phyloP scores from a whole-genome alignment of 306 rosid genomes.

The Quercus variabilis region DNA sequence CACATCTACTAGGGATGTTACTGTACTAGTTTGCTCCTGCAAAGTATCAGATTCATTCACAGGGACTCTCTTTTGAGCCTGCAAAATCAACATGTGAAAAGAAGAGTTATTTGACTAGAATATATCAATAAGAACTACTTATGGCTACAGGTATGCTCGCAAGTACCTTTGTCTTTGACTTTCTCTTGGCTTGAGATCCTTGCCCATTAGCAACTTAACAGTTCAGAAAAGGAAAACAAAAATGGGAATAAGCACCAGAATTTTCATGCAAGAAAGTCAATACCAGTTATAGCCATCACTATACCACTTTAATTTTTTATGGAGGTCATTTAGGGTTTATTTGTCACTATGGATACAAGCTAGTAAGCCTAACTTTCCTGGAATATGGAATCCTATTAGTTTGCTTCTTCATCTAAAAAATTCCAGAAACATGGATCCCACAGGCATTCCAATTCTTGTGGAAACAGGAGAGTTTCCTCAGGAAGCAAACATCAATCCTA shows the following conservation, averaged over 20 bases:
- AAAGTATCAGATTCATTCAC: constrained; percentile 28
- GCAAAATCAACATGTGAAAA: constrained; percentile 20
- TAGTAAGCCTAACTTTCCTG: neutral
- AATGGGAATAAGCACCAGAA: constrained; percentile 30
- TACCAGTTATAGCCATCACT: neutral
- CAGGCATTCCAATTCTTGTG: neutral
- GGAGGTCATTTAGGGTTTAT: neutral
- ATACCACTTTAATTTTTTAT: neutral
- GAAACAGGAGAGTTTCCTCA: neutral
- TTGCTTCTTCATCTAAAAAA: neutral
- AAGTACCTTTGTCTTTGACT: constrained; percentile 68
- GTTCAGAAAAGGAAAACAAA: constrained; percentile 16
- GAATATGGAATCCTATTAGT: neutral
- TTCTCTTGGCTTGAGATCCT: constrained; percentile 76
- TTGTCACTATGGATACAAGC: neutral
- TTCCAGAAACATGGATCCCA: neutral
- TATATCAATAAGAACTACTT: neutral
- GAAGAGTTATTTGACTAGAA: constrained; percentile 4
- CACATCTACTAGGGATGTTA: constrained; percentile 30
- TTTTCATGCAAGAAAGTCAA: neutral
- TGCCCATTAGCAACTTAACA: constrained; percentile 74
- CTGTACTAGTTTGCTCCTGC: constrained; percentile 38
- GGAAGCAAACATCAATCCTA: neutral
- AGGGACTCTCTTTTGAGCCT: constrained; percentile 52
- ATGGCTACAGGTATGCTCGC: constrained; percentile 3